Evolutionary conservation across 371 early-diverging fungal species (phyloP), one percentile per base, ranked within the genome.

Genomic region (Fennellomyces sp.): DNA sequence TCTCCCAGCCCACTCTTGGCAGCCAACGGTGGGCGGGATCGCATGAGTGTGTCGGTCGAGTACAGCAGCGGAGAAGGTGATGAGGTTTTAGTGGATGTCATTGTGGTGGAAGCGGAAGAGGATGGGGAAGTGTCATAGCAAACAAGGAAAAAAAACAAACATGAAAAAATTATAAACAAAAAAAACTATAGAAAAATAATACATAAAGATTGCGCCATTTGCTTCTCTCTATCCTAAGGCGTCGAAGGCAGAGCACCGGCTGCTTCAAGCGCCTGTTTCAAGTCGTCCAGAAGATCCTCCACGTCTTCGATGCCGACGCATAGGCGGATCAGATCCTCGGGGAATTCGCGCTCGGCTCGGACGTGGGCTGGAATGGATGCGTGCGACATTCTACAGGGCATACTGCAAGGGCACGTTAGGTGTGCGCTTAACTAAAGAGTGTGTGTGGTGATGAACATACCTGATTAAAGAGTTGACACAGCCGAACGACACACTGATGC

Each of bases 301-400:
- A 75, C 83, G 69, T 98, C 94, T 74, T 98, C 99, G 66, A 98
- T 96, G 29, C 99, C 99, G n/a, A 97, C 93, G 62, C 96, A 96
- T 17, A 98, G 75, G 17, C 99, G 88, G 68, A 98, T 94, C 61
- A 98, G 70, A 76, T 96, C 97, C 77, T 97, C 98, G 6, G 96
- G 93, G 57, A 98, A 74, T 5, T 80, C 86, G 21, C 96, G 85
- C 64, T 86, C 93, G 65, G 89, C 86, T 49, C 99, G 86, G 11
- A 96, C 84, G 56, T 91, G 86, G 10, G 91, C 94, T 12, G 97
- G 96, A 30, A 98, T 96, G 56, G 94, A 93, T 28, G 97, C 95
- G 64, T 98, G 99, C 0, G 96, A 94, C 99, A 98, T 98, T 65
- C 91, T 83, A 71, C 96, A 96, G 15, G 97, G 97, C 96, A 97